Evolutionary conservation across 2,329 filamentous ascomycete species (phyloP).

Genomic region (Endocalyx cinctus): DNA sequence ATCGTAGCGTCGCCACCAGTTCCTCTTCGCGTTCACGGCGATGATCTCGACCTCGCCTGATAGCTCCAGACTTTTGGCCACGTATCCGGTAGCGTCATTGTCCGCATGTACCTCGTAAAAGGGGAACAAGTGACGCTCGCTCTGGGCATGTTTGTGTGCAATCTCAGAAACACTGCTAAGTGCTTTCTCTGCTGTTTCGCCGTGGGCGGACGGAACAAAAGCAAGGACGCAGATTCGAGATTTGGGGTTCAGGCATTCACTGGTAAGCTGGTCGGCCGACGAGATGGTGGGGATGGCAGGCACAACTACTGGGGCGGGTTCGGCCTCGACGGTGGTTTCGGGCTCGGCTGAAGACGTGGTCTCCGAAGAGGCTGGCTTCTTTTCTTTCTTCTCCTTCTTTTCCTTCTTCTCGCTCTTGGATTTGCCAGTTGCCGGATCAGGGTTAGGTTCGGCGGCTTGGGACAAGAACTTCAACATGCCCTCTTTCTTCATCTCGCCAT

Average conservation of each 20-base stretch:
- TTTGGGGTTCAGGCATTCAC: constrained; percentile 69
- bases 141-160: constrained; percentile 66
- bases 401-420: constrained; percentile 22
- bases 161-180: constrained; percentile 66
- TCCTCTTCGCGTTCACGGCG: constrained; percentile 77
- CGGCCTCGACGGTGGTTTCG: constrained; percentile 26
- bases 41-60: constrained; percentile 63
- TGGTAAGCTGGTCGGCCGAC: constrained; percentile 58
- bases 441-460: constrained; percentile 73
- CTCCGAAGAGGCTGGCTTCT: constrained; percentile 44
- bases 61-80: constrained; percentile 62
- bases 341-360: constrained; percentile 37
- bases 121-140: constrained; percentile 69
- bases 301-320: constrained; percentile 48
- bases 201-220: constrained; percentile 54
- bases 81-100: constrained; percentile 49
- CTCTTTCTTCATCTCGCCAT: constrained; percentile 81
- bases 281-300: constrained; percentile 63
- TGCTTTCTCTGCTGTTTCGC: constrained; percentile 50
- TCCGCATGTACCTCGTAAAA: constrained; percentile 69
- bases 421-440: constrained; percentile 46
- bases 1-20: constrained; percentile 78
- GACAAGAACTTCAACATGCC: constrained; percentile 78
- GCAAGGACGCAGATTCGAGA: constrained; percentile 80
- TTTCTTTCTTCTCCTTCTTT: constrained; percentile 37